These are phyloP conservation scores for Candida tropicalis DNA, from an alignment of 1,139 yeast species.

Conservation along the genomic window DNA sequence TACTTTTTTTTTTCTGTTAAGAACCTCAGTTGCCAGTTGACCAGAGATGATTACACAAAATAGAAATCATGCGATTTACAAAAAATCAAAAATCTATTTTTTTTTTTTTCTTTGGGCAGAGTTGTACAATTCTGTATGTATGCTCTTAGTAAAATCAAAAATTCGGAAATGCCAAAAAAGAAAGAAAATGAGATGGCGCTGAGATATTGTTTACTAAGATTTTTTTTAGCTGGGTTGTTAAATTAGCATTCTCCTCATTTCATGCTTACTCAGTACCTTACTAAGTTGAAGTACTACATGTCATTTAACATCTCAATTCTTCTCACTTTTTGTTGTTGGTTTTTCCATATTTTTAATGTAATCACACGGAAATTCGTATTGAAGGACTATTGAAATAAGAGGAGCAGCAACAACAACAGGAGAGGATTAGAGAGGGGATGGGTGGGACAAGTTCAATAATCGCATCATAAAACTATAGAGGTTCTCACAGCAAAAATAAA, in stretches of 20 bases:
- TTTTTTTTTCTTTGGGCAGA: not conserved
- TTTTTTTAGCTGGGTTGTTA: too few relatives aligned
- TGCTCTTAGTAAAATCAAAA: not conserved
- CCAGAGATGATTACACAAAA: not conserved
- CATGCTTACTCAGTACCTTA: not conserved
- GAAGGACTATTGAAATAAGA: too few relatives aligned
- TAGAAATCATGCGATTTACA: constrained; percentile 2
- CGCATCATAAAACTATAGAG: too few relatives aligned
- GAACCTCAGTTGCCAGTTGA: constrained; percentile 1
- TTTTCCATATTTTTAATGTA: not conserved
- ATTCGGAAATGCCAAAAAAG: not conserved
- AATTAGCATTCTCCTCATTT: not conserved
- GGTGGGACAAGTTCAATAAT: too few relatives aligned
- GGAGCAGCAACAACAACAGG: too few relatives aligned
- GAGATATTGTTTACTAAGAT: not conserved
- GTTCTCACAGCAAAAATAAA: too few relatives aligned
- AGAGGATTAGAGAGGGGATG: too few relatives aligned
- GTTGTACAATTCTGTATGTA: not conserved
- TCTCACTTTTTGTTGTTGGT: too few relatives aligned
- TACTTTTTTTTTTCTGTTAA: too few relatives aligned
- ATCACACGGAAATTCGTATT: not conserved
- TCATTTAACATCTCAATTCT: too few relatives aligned
- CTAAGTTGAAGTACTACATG: not conserved
- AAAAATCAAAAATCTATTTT: not conserved
- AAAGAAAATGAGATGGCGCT: not conserved